Conservation (phyloP, 1,139 yeast genomes). For the Magnusiomyces starmeri region DNA sequence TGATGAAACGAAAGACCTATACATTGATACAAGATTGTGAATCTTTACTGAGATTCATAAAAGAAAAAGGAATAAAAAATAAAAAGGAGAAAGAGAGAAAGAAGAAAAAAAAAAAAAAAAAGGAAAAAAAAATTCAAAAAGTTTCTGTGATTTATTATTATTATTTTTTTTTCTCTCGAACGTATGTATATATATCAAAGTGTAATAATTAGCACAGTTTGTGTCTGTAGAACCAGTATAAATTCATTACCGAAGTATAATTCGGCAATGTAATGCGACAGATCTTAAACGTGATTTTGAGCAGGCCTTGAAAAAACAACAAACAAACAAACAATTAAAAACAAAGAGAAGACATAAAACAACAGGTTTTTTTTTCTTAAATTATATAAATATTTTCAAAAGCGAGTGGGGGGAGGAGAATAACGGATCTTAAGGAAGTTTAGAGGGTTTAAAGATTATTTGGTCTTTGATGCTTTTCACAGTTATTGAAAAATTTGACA, state of each 20-base stretch:
- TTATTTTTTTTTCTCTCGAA: neutral
- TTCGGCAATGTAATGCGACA: neutral
- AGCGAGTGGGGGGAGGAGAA: no score
- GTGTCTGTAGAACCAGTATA: neutral
- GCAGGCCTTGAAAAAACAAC: slow-evolving; percentile 14
- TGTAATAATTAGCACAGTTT: neutral
- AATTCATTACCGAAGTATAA: neutral
- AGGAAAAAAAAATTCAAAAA: slow-evolving; percentile 20
- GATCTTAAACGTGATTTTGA: neutral
- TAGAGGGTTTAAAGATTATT: no score
- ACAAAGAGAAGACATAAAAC: slow-evolving; percentile 22
- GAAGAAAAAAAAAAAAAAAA: slow-evolving; percentile 18
- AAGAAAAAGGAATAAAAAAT: slow-evolving; percentile 21
- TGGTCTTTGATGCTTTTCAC: no score
- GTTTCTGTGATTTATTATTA: neutral
- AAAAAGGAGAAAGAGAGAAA: slow-evolving; percentile 18
- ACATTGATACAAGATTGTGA: slow-evolving; percentile 15
- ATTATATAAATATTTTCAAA: no score
- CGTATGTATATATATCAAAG: neutral
- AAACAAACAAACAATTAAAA: slow-evolving; percentile 23
- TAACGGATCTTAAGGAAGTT: no score
- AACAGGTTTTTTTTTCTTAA: no score
- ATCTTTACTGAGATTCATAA: slow-evolving; percentile 18
- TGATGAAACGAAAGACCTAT: slow-evolving; percentile 17
- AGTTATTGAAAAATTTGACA: no score